Evolutionary conservation across 176 grass and related monocot species (phyloP).

Genomic region (Dendrocalamus sinicus): DNA sequence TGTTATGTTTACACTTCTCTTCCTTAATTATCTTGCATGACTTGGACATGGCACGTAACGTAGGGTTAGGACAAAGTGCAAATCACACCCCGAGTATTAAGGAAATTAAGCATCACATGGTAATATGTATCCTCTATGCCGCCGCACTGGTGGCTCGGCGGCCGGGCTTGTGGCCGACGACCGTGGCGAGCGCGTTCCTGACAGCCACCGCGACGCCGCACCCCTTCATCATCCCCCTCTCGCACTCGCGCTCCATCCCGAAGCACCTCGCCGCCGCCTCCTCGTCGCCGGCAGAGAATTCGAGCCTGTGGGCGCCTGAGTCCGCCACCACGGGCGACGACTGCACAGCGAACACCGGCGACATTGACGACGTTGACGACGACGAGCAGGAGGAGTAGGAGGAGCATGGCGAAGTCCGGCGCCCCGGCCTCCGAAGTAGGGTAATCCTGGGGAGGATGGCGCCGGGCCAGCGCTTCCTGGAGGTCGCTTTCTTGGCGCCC

Average conservation of each 20-base stretch:
- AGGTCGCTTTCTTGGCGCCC: not conserved
- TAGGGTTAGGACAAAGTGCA: conserved; percentile 43
- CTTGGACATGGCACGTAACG: conserved; percentile 25
- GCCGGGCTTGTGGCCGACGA: conserved; percentile 46
- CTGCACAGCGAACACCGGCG: conserved; percentile 51
- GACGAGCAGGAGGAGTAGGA: conserved; percentile 16
- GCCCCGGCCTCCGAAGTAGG: conserved; percentile 21
- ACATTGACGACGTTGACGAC: conserved; percentile 44
- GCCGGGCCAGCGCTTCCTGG: not conserved
- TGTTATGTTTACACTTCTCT: conserved; percentile 35
- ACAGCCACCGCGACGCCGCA: conserved; percentile 47
- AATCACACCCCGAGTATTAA: conserved; percentile 35
- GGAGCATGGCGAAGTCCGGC: conserved; percentile 23
- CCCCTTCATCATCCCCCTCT: conserved; percentile 33
- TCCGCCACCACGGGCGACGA: not conserved
- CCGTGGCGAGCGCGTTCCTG: conserved; percentile 36
- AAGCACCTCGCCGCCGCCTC: conserved; percentile 38
- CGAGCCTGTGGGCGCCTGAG: conserved; percentile 27
- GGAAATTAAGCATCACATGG: not conserved
- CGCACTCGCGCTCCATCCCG: conserved; percentile 43
- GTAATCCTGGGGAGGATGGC: conserved; percentile 26
- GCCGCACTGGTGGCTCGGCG: conserved; percentile 22
- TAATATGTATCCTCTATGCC: not conserved
- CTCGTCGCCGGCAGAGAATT: conserved; percentile 33
- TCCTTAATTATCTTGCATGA: conserved; percentile 22